Evolutionary conservation across 2,329 filamentous ascomycete species (phyloP), one percentile per base, ranked within the genome.

Genomic region (Alternaria sp.): DNA sequence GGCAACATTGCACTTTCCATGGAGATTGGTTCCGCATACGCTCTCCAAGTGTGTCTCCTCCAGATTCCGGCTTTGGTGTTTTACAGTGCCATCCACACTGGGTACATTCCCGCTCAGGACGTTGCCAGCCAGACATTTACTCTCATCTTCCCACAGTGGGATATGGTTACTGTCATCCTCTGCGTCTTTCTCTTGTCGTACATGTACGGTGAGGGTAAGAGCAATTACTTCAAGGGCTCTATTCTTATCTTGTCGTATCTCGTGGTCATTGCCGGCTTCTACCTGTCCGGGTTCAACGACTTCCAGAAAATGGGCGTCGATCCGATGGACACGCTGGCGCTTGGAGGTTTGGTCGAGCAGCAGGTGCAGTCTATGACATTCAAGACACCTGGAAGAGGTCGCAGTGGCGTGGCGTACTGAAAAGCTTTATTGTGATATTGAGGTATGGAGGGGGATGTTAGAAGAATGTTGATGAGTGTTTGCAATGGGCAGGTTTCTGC

Each of bases 221-320:
- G 94, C 84, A 99, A 99, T 81, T 99, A 99, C 81, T 99, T 99
- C 88, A 99, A 99, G 84, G 96, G 96, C 55, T 97, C 93, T 68
- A 97, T 98, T 71, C 85, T 99, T 56, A 89, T 98, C 67, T 84
- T 99, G 54, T 96, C 93, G 32, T 99, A 99, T 79, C 81, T 98
- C 23, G 96, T 98, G 26, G 93, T 99, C 52, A 84, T 97, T 26
- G 88, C 93, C 47, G 96, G 96, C 1, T 99, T 96, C 83, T 98
- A 93, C 81, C 91, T 97, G 62, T 93, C 93, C 56, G 87, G 88
- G 23, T 91, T 86, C 75, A 86, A 83, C 66, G 85, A 86, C 67
- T 79, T 86, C 61, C 82, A 86, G 26, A 68, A 68, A 5, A 76
- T 76, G 74, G 79, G 76, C 3, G 67, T 80, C 7, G 67, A 81